Conservation (phyloP, 352 stramenopile species). For the Phytophthora pisi region DNA sequence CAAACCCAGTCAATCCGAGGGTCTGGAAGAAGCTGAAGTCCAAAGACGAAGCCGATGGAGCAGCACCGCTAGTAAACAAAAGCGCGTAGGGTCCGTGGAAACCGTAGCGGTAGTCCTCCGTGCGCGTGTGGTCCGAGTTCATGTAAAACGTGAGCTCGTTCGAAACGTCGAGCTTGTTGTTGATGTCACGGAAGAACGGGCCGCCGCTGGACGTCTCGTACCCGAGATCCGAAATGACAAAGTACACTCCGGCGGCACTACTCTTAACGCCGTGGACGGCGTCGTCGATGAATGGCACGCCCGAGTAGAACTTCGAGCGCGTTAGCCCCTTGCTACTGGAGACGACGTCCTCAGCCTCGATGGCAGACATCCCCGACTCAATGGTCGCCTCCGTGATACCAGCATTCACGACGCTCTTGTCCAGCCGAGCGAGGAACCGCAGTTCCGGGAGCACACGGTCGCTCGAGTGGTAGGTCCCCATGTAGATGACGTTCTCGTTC, state of each 20-base stretch:
- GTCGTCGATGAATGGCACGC: constrained; percentile 43
- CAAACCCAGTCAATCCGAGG: constrained; percentile 43
- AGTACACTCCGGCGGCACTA: constrained; percentile 45
- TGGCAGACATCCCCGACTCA: constrained; percentile 36
- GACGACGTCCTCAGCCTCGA: constrained; percentile 53
- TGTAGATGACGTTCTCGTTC: constrained; percentile 54
- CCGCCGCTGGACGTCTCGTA: constrained; percentile 54
- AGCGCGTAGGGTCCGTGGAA: constrained; percentile 60
- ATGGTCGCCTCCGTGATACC: constrained; percentile 44
- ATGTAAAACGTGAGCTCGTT: constrained; percentile 67
- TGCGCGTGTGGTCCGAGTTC: constrained; percentile 65
- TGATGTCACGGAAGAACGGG: constrained; percentile 64
- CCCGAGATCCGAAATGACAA: constrained; percentile 49
- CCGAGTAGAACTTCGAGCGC: constrained; percentile 52
- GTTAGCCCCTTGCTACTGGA: constrained; percentile 37
- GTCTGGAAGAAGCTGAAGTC: constrained; percentile 58
- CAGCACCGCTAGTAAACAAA: constrained; percentile 40
- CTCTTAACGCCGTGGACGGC: constrained; percentile 47
- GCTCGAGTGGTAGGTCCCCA: constrained; percentile 48
- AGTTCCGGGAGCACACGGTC: constrained; percentile 46
- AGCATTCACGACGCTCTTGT: constrained; percentile 34
- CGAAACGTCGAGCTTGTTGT: constrained; percentile 51
- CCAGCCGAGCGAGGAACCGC: constrained; percentile 53
- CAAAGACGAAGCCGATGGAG: constrained; percentile 24
- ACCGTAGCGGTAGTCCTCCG: constrained; percentile 54